These are phyloP conservation scores for Kodamaea alishanica DNA, from an alignment of 1,139 yeast species.

Conservation along the genomic window DNA sequence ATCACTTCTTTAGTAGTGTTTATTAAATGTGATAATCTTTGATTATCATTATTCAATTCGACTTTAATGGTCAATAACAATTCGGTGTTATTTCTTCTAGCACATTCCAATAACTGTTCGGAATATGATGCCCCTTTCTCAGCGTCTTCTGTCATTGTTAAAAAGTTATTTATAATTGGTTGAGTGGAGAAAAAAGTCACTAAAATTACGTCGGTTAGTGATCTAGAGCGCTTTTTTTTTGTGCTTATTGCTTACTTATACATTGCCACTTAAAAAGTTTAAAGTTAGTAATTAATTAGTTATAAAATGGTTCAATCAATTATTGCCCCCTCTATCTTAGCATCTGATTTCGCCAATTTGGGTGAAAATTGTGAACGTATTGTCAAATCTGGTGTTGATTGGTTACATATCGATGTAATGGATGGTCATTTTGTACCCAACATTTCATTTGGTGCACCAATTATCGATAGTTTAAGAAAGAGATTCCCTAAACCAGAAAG, in stretches of 20 bases:
- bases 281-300: too few species aligned
- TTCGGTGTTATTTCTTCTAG: conserved; percentile 85
- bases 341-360: conserved; percentile 88
- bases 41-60: conserved; percentile 42
- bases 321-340: conserved; percentile 93
- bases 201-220: neutral
- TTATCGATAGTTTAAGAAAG: conserved; percentile 73
- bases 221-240: neutral
- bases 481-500: conserved; percentile 59
- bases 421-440: conserved; percentile 99
- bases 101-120: conserved; percentile 83
- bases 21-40: conserved; percentile 54
- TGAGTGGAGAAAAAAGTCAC: too few species aligned
- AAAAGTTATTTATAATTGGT: too few species aligned
- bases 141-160: conserved; percentile 1
- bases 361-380: conserved; percentile 85
- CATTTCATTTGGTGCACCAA: conserved; percentile 89
- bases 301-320: conserved; percentile 68
- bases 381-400: conserved; percentile 71
- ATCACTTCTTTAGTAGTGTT: conserved; percentile 69
- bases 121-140: conserved; percentile 65
- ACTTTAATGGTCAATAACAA: conserved; percentile 57
- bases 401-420: conserved; percentile 98
- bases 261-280: too few species aligned
- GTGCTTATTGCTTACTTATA: neutral